Evolutionary conservation across 1,284 basidiomycete genomes (phyloP).

Genomic region (Ganoderma resinaceum): DNA sequence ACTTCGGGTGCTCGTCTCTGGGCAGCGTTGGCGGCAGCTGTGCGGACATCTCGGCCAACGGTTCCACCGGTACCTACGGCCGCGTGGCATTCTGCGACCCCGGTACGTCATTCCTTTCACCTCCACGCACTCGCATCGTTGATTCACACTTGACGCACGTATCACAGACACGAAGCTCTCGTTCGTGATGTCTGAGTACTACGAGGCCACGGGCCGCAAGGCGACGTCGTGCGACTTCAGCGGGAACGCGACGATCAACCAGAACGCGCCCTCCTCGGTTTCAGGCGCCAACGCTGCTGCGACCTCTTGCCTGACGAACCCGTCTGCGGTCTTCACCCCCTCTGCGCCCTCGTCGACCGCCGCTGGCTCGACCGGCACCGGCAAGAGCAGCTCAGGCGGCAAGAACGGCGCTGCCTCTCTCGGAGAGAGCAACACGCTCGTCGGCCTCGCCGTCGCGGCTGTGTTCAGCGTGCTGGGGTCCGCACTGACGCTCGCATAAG

Average conservation of each 20-base stretch:
- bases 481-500: slow-evolving; percentile 38
- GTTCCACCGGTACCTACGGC: slow-evolving; percentile 80
- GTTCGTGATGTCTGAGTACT: slow-evolving; percentile 85
- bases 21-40: slow-evolving; percentile 69
- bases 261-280: slow-evolving; percentile 57
- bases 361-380: slow-evolving; percentile 38
- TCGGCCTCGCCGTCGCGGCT: slow-evolving; percentile 50
- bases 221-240: slow-evolving; percentile 74
- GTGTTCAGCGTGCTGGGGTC: slow-evolving; percentile 41
- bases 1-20: slow-evolving; percentile 76
- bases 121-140: not conserved
- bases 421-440: slow-evolving; percentile 45
- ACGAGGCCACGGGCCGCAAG: slow-evolving; percentile 67
- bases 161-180: slow-evolving; percentile 75
- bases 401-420: slow-evolving; percentile 22
- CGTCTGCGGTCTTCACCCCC: slow-evolving; percentile 74
- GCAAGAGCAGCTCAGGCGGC: slow-evolving; percentile 24
- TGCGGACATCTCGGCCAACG: slow-evolving; percentile 74
- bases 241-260: slow-evolving; percentile 85
- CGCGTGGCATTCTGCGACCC: slow-evolving; percentile 78
- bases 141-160: slow-evolving; percentile 19
- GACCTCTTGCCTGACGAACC: slow-evolving; percentile 73
- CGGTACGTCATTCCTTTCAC: slow-evolving; percentile 50
- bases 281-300: slow-evolving; percentile 68
- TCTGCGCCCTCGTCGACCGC: slow-evolving; percentile 49